Conservation (phyloP, 108 stramenopile species). For the Cyclotella cryptica region DNA sequence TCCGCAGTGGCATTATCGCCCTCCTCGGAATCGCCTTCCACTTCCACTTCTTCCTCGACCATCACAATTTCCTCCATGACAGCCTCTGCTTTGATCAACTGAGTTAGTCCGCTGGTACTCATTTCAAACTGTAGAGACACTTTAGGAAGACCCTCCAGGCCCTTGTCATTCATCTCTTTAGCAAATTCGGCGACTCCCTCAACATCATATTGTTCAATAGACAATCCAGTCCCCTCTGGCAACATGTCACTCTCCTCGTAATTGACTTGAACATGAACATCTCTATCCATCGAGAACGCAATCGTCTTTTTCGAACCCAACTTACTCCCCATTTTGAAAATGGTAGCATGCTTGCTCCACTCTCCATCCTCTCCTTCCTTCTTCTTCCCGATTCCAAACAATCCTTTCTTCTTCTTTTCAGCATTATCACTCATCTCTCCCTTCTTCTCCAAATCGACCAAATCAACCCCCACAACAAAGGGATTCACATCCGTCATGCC, state of each 20-base stretch:
- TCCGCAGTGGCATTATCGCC: slow-evolving; percentile 16
- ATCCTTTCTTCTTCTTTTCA: slow-evolving; percentile 39
- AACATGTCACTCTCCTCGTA: slow-evolving; percentile 83
- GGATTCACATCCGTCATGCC: slow-evolving; percentile 93
- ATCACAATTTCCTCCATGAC: slow-evolving; percentile 89
- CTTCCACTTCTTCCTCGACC: slow-evolving; percentile 85
- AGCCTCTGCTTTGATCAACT: slow-evolving; percentile 94
- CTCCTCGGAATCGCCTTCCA: slow-evolving; percentile 81
- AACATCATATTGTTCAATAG: slow-evolving; percentile 90
- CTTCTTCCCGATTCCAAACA: slow-evolving; percentile 66
- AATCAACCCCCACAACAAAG: slow-evolving; percentile 81
- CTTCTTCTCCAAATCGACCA: slow-evolving; percentile 61
- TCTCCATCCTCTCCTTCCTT: slow-evolving; percentile 55
- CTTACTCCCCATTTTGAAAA: slow-evolving; percentile 86
- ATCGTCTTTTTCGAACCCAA: slow-evolving; percentile 95
- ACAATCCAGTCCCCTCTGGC: slow-evolving; percentile 70
- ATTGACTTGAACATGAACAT: slow-evolving; percentile 85
- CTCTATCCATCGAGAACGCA: slow-evolving; percentile 92
- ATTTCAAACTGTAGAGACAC: slow-evolving; percentile 95
- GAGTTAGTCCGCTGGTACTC: slow-evolving; percentile 85
- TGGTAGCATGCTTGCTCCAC: slow-evolving; percentile 91
- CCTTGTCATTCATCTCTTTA: slow-evolving; percentile 92
- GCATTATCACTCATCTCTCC: slow-evolving; percentile 1
- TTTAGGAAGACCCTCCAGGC: slow-evolving; percentile 89
- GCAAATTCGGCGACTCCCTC: slow-evolving; percentile 92